A percentile compares a stretch with the other conserved stretches of the same genome.
Conservation (phyloP, 2,329 filamentous ascomycete species). For the Alternaria sp. region DNA sequence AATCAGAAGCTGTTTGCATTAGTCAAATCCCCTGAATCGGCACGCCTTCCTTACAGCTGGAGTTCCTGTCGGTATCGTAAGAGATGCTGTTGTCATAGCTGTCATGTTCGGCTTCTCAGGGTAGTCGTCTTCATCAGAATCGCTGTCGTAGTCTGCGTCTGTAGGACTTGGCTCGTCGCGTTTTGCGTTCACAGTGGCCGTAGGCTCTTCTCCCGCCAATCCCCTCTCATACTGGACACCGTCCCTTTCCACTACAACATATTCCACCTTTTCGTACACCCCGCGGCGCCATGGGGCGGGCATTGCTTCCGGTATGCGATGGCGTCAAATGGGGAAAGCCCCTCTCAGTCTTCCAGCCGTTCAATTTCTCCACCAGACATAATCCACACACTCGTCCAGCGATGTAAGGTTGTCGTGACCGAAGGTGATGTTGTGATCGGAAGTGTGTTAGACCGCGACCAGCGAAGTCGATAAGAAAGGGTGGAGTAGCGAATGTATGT, state of each 20-base stretch:
- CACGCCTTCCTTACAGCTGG: conserved; percentile 30
- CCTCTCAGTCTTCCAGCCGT: conserved; percentile 48
- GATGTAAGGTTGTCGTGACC: conserved; percentile 23
- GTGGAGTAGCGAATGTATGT: conserved; percentile 41
- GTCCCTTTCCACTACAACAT: conserved; percentile 40
- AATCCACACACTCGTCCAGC: conserved; percentile 44
- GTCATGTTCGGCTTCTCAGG: conserved; percentile 5
- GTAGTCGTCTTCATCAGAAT: conserved; percentile 25
- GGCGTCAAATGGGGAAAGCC: conserved; percentile 33
- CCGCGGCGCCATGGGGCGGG: conserved; percentile 33
- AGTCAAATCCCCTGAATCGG: conserved; percentile 15
- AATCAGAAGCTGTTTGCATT: conserved; percentile 32
- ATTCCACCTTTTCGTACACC: conserved; percentile 34
- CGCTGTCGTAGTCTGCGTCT: conserved; percentile 21
- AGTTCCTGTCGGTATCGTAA: conserved; percentile 15
- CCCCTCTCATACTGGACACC: conserved; percentile 24
- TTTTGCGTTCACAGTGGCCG: conserved; percentile 26
- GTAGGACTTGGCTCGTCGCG: conserved; percentile 19
- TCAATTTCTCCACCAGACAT: conserved; percentile 43
- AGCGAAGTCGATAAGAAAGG: conserved; percentile 34
- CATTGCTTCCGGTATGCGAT: conserved; percentile 39
- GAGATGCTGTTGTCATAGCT: conserved; percentile 2
- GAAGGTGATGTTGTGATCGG: conserved; percentile 34
- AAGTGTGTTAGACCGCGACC: conserved; percentile 48
- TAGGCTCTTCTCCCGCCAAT: conserved; percentile 23